Percentiles rank a stretch among this genome's conserved stretches.
These are phyloP conservation scores for Suillus brevipes DNA, from an alignment of 768 basidiomycete genomes.

Conservation along the genomic window DNA sequence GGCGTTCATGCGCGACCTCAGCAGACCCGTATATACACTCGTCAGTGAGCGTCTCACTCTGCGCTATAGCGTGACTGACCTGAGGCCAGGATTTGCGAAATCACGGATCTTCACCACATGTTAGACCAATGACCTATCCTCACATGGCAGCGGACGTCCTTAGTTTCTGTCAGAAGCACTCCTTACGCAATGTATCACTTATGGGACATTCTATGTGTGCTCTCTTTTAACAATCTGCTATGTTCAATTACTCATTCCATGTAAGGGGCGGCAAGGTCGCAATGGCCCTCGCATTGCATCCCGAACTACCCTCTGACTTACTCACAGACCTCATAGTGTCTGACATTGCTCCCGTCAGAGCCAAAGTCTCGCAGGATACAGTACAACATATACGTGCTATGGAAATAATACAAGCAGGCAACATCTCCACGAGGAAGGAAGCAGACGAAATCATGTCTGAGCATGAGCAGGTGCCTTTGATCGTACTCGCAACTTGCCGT, in stretches of 20 bases:
- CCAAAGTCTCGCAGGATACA: constrained; percentile 63
- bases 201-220: constrained; percentile 90
- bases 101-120: constrained; percentile 82
- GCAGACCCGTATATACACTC: constrained; percentile 71
- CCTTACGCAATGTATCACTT: constrained; percentile 63
- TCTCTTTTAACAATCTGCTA: neutral
- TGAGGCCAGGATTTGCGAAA: constrained; percentile 79
- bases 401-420: constrained; percentile 63
- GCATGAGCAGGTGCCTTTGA: constrained; percentile 57
- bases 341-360: constrained; percentile 77
- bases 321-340: constrained; percentile 67
- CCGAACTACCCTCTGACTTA: constrained; percentile 40
- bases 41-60: constrained; percentile 38
- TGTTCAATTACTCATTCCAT: constrained; percentile 1
- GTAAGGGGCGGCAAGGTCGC: constrained; percentile 84
- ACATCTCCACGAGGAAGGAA: constrained; percentile 61
- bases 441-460: constrained; percentile 65
- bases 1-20: constrained; percentile 63
- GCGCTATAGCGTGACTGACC: neutral
- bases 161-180: constrained; percentile 57
- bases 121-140: constrained; percentile 67
- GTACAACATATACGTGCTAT: constrained; percentile 66
- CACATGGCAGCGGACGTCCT: constrained; percentile 81
- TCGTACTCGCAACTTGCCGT: no score
- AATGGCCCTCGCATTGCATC: constrained; percentile 62